Evolutionary conservation across 352 stramenopile genomes (phyloP), one percentile per base, ranked within the genome.

Genomic region (Globisporangium rhizosaccharum): DNA sequence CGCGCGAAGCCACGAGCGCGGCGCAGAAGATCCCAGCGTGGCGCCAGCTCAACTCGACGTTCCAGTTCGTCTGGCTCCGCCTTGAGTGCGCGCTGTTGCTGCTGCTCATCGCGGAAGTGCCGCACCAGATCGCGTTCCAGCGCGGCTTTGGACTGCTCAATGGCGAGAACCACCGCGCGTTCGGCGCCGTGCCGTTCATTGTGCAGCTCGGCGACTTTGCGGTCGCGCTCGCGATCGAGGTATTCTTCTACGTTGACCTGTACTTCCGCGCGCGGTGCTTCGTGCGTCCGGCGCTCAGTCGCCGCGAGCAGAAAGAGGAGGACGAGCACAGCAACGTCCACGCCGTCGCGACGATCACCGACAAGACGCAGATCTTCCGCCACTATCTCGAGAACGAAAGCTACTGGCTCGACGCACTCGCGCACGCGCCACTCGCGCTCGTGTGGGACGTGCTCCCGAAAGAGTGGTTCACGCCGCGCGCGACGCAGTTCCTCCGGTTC

Each of bases 401-500:
- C 28, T 55, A 71, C 11, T 42, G 67, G 28, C 15, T 79, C 17
- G 76, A 87, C 12, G 20, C 69, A 0, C 17, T 82, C 15, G 61
- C 65, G 8, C 54, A 70, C 20, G 37, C 75, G 0, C 81, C 79
- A 33, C 57, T 87, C 8, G 53, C 79, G n/a, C 56, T 90, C 3
- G 23, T 72, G 2, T 90, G 81, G 81, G 81, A 89, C 46, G 54
- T 87, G 8, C 10, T 88, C 2, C 70, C 76, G 0, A 90, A 90
- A 51, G 25, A 66, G 0, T 53, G 53, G 12, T 69, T 88, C 26
- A 64, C 59, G 17, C 54, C 56, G 15, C 57, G 55, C 17, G 57
- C 51, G 6, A 52, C 76, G 4, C 65, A 72, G 42, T 51, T 71
- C 2, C 56, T 70, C 1, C 51, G 81, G 15, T 75, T 79, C 50